Base-by-base conservation (phyloP, 176 grass and related monocot genomes). In the Aechmea fasciata region DNA sequence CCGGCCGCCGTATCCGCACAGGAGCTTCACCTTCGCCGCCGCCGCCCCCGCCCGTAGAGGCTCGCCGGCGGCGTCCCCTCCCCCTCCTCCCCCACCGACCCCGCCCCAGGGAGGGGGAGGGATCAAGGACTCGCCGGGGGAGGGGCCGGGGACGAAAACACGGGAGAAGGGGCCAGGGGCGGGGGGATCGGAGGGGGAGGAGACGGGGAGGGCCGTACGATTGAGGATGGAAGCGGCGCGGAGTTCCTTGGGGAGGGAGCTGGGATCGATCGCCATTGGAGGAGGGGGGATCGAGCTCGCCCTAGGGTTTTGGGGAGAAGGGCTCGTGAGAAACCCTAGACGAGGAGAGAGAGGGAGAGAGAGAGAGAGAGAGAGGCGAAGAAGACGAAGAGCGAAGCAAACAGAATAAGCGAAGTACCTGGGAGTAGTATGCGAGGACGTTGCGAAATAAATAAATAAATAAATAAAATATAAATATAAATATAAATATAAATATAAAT, bases 1-100 rank as follows among this genome's bases (percentile, higher is more conserved):
- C 73, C 82, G 81, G 11, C 91, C 91, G 0, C 82, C 91, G 72
- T 79, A 91, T 77, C 91, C 91, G 79, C 91, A 96, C 20, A 96
- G 81, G n/a, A 91, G 75, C 83, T 91, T 91, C 59, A 81, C 80
- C 80, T 91, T 96, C 29, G 66, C 70, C 0, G 9, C 50, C 1
- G 11, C 75, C 3, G 2, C 66, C 66, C 51, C 71, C 52, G 70
- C 84, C 33, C 33, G 33, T 41, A 7, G 33, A 41, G 3, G 33
- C 4, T 41, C 33, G 4, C 7, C 33, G 33, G 5, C 33, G 33
- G 33, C 5, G 33, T 20, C 53, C 2, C 12, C 22, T 23, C 22
- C 55, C 5, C 69, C 59, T 68, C 72, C 3, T 73, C 3, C 69
- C 3, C 76, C 33, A 47, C 50, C 67, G 11, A 22, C 55, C 64